Evolutionary conservation across 2,329 filamentous ascomycete genomes (phyloP).

Genomic region (Microcyclospora tardicrescens): DNA sequence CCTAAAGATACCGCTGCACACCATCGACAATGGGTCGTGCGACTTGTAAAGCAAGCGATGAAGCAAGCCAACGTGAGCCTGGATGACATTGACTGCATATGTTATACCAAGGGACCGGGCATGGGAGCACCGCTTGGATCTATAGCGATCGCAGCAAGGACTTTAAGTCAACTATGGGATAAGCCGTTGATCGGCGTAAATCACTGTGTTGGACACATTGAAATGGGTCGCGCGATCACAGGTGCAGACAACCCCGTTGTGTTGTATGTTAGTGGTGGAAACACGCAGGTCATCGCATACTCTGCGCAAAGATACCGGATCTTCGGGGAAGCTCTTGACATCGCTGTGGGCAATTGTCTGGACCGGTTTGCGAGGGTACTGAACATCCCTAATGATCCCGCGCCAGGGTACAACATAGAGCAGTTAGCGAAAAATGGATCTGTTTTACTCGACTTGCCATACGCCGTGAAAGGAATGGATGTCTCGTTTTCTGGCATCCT

Average conservation of each 20-base stretch:
- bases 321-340: constrained; percentile 94
- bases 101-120: constrained; percentile 88
- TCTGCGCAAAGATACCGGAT: constrained; percentile 90
- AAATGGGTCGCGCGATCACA: constrained; percentile 93
- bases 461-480: constrained; percentile 98
- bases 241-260: constrained; percentile 85
- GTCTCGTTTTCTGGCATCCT: constrained; percentile 91
- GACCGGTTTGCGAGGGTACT: constrained; percentile 90
- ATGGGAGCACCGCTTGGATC: constrained; percentile 90
- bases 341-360: constrained; percentile 93
- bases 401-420: constrained; percentile 96
- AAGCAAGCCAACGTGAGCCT: constrained; percentile 50
- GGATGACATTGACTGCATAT: constrained; percentile 73
- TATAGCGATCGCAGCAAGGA: constrained; percentile 74
- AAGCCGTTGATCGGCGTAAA: constrained; percentile 91
- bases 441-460: constrained; percentile 73
- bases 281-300: constrained; percentile 97
- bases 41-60: constrained; percentile 68
- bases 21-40: constrained; percentile 74
- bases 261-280: constrained; percentile 87
- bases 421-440: constrained; percentile 67
- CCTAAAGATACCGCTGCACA: constrained; percentile 93
- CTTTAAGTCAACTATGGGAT: constrained; percentile 69
- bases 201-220: constrained; percentile 96
- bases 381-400: constrained; percentile 85